Percentiles rank a stretch among this genome's conserved stretches.
Evolutionary conservation across 441 rosid species (phyloP).

Genomic region (Erodium moschatum): DNA sequence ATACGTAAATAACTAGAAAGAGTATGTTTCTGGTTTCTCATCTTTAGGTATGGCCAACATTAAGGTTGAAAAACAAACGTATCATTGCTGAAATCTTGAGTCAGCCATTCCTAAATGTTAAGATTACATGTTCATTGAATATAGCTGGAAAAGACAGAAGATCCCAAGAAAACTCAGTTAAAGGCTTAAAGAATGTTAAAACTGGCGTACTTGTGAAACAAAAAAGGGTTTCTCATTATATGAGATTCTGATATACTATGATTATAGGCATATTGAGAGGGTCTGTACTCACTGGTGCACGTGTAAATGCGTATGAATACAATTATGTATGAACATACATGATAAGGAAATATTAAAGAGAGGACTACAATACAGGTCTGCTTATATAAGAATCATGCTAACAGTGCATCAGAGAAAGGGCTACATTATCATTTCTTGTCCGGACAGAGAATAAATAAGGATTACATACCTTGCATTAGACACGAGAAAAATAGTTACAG

Average conservation of each 20-base stretch:
- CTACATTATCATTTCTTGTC: not conserved
- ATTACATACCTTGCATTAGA: not conserved
- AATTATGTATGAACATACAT: not conserved
- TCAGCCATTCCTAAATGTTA: not conserved
- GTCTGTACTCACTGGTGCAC: not conserved
- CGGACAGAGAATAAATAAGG: not conserved
- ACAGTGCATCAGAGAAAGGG: not conserved
- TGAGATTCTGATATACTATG: not conserved
- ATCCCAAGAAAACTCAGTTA: no score
- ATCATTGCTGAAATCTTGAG: not conserved
- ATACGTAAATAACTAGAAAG: not conserved
- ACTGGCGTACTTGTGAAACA: not conserved
- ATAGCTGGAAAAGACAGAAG: not conserved
- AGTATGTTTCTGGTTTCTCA: not conserved
- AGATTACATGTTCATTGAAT: not conserved
- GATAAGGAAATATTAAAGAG: not conserved
- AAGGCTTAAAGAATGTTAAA: not conserved
- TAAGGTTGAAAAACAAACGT: not conserved
- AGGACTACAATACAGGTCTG: no score
- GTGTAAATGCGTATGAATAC: not conserved
- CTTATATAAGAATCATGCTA: no score
- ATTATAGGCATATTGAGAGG: not conserved
- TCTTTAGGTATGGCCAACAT: no score
- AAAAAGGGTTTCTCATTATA: not conserved
- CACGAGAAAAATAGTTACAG: not conserved